Conservation (phyloP, 2,329 filamentous ascomycete species). For the Lachnellula arida region DNA sequence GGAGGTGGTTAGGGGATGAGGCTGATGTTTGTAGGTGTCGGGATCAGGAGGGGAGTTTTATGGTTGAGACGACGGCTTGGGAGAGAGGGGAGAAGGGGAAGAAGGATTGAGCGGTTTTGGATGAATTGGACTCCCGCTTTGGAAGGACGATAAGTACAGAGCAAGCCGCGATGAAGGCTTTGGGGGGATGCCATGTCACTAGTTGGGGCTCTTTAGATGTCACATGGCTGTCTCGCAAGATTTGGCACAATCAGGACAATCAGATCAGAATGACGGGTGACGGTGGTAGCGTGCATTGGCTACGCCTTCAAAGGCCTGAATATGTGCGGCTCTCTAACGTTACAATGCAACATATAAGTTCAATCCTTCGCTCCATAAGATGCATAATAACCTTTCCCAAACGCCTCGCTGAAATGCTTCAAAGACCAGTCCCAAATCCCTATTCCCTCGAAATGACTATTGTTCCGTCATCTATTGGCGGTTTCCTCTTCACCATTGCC, state of each 20-base stretch:
- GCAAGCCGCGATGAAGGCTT: not conserved
- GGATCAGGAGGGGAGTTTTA: slow-evolving; percentile 53
- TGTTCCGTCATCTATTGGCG: not conserved
- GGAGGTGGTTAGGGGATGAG: not conserved
- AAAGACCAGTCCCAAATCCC: not conserved
- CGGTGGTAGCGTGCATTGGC: not conserved
- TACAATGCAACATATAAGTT: not conserved
- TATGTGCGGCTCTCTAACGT: not conserved
- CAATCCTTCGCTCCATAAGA: not conserved
- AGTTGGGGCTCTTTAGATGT: not conserved
- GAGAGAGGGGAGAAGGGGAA: slow-evolving; percentile 34
- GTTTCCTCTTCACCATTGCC: slow-evolving; percentile 18
- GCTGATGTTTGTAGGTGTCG: slow-evolving; percentile 43
- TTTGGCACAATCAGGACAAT: not conserved
- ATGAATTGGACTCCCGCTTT: not conserved
- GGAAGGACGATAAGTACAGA: too few relatives aligned
- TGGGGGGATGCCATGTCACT: not conserved
- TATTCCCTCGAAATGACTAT: not conserved
- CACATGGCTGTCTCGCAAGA: not conserved
- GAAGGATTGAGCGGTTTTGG: not conserved
- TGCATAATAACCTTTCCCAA: slow-evolving; percentile 1
- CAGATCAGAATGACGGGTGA: not conserved
- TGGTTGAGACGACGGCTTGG: slow-evolving; percentile 61
- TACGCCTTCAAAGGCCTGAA: not conserved
- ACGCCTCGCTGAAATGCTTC: slow-evolving; percentile 18